Evolutionary conservation across 2,329 filamentous ascomycete species (phyloP).

Genomic region (Pezicula neosporulosa): DNA sequence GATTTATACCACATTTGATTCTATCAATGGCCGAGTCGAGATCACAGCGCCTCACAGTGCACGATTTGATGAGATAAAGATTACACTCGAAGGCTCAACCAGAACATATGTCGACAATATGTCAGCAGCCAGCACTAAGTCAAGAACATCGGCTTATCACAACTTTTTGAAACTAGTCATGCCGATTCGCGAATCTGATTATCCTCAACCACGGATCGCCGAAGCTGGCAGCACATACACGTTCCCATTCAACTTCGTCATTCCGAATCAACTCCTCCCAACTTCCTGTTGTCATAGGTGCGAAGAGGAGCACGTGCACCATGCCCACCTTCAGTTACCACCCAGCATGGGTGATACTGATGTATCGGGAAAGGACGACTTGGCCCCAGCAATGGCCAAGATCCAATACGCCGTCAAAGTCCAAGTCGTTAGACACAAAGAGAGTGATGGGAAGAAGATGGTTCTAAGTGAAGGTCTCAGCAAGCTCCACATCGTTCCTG

Average conservation of each 20-base stretch:
- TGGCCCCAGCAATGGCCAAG: conserved; percentile 26
- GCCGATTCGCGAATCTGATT: conserved; percentile 25
- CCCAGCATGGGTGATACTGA: conserved; percentile 26
- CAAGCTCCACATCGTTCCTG: conserved; percentile 25
- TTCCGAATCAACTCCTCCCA: conserved; percentile 27
- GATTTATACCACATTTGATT: conserved; percentile 26
- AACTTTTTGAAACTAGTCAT: conserved; percentile 28
- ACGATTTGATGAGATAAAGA: conserved; percentile 27
- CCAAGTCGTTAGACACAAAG: conserved; percentile 19
- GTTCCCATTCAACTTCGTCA: conserved; percentile 29
- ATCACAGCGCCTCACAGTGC: conserved; percentile 24
- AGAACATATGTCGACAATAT: conserved; percentile 26
- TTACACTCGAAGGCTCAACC: conserved; percentile 25
- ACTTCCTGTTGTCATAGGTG: conserved; percentile 21
- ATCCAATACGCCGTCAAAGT: conserved; percentile 25
- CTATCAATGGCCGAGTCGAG: conserved; percentile 21
- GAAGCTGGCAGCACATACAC: conserved; percentile 26
- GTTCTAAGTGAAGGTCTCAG: conserved; percentile 18
- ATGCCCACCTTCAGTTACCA: conserved; percentile 27
- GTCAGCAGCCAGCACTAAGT: conserved; percentile 17
- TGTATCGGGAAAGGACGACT: conserved; percentile 19
- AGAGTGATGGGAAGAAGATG: conserved; percentile 15
- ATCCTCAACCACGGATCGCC: conserved; percentile 24
- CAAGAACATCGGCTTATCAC: conserved; percentile 23
- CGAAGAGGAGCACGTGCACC: conserved; percentile 21